A percentile compares a stretch with the other conserved stretches of the same genome.
Evolutionary conservation across 345 rosid species (phyloP).

Genomic region (Gossypium stocksii): DNA sequence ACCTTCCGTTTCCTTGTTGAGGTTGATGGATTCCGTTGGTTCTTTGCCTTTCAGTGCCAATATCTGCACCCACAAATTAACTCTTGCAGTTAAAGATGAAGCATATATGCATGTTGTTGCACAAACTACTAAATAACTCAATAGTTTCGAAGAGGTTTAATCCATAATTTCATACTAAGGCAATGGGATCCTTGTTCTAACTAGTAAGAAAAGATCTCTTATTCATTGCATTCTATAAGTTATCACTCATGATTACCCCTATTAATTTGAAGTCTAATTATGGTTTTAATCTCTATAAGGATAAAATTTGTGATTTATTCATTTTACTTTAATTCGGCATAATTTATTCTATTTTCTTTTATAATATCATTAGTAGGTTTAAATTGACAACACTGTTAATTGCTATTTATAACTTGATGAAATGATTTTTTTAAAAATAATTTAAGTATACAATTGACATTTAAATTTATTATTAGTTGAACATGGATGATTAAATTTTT

Average conservation of each 20-base stretch:
- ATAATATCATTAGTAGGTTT: too few species aligned
- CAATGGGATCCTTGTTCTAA: neutral
- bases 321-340: neutral
- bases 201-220: slow-evolving; percentile 1
- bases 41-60: slow-evolving; percentile 82
- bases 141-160: neutral
- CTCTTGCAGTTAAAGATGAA: slow-evolving; percentile 15
- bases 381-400: too few species aligned
- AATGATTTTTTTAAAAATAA: too few species aligned
- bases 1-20: slow-evolving; percentile 92
- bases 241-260: slow-evolving; percentile 5
- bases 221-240: neutral
- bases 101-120: neutral
- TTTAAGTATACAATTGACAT: too few species aligned
- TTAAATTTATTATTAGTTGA: too few species aligned
- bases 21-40: slow-evolving; percentile 76
- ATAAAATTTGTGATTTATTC: neutral
- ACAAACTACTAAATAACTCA: neutral
- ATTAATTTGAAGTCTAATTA: neutral
- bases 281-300: neutral
- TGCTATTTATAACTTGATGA: too few species aligned
- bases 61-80: slow-evolving; percentile 43
- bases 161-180: neutral
- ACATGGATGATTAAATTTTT: too few species aligned
- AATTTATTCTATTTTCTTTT: too few species aligned